phyloP scores from a whole-genome alignment of 164 flowering plant species.

The Buxus sempervirens region DNA sequence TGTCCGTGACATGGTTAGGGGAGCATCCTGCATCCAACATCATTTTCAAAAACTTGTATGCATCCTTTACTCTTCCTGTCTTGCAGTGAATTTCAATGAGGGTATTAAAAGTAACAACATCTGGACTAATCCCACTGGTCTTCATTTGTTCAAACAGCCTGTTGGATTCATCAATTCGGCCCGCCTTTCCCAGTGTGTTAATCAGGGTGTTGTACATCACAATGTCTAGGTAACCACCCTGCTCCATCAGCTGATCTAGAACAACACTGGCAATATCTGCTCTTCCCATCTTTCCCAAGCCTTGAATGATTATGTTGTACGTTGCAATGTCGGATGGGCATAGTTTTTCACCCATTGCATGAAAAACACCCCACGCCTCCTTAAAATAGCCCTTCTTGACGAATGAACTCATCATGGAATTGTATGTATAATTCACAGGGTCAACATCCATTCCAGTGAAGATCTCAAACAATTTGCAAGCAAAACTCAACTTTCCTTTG shows the following conservation, averaged over 20 bases:
- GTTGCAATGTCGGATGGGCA: conserved; percentile 87
- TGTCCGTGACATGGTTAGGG: conserved; percentile 87
- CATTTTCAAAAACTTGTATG: conserved; percentile 71
- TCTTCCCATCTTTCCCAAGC: conserved; percentile 85
- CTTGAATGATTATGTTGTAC: conserved; percentile 81
- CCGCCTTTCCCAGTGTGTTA: conserved; percentile 81
- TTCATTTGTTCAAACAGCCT: conserved; percentile 79
- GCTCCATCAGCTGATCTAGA: conserved; percentile 59
- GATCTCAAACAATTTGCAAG: conserved; percentile 93
- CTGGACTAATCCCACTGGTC: conserved; percentile 75
- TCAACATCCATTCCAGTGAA: conserved; percentile 61
- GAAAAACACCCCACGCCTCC: conserved; percentile 74
- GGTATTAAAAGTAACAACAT: conserved; percentile 83
- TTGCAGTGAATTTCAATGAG: conserved; percentile 83
- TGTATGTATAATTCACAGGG: conserved; percentile 74
- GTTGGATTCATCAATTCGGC: conserved; percentile 64
- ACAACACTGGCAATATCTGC: conserved; percentile 81
- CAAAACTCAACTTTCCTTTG: conserved; percentile 79
- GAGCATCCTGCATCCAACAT: conserved; percentile 87
- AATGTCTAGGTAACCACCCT: conserved; percentile 86
- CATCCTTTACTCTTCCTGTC: conserved; percentile 73
- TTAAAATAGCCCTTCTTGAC: conserved; percentile 88
- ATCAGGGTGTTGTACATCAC: conserved; percentile 96
- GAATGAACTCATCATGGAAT: conserved; percentile 85
- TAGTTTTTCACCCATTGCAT: conserved; percentile 70